Percentiles rank a stretch among this genome's conserved stretches.
Conservation (phyloP, 2,329 filamentous ascomycete genomes). For the Penicillium sp. region DNA sequence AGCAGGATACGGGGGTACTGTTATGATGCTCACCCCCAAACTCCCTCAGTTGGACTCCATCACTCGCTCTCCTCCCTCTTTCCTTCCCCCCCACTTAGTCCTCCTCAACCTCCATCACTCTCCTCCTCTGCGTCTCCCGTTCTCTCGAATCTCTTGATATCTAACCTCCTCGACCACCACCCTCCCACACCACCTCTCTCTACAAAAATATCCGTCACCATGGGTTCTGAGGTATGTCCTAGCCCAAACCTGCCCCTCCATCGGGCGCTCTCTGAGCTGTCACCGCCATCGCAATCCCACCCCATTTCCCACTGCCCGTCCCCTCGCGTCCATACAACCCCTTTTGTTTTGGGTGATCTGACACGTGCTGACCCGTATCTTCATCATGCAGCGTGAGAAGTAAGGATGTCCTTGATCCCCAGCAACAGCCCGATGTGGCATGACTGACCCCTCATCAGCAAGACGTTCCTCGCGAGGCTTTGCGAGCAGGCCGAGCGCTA, state of each 20-base stretch:
- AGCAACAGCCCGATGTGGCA: slow-evolving; percentile 14
- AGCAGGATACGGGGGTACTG: slow-evolving; percentile 7
- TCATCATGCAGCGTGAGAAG: slow-evolving; percentile 65
- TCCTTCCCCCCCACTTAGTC: slow-evolving; percentile 26
- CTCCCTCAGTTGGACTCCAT: slow-evolving; percentile 13
- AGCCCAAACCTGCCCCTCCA: slow-evolving; percentile 35
- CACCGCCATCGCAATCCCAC: slow-evolving; percentile 28
- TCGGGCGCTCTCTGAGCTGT: slow-evolving; percentile 36
- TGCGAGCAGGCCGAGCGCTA: slow-evolving; percentile 99
- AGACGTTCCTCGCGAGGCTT: slow-evolving; percentile 99
- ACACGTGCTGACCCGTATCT: slow-evolving; percentile 37
- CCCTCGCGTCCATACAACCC: slow-evolving; percentile 11
- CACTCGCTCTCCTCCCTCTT: slow-evolving; percentile 20
- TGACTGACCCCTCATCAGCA: slow-evolving; percentile 64
- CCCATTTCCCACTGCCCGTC: slow-evolving; percentile 18
- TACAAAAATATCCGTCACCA: slow-evolving; percentile 42
- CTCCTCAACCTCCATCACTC: slow-evolving; percentile 23
- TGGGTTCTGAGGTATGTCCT: slow-evolving; percentile 65
- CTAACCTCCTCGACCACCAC: slow-evolving; percentile 50
- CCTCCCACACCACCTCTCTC: slow-evolving; percentile 8
- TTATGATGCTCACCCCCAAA: slow-evolving; percentile 16
- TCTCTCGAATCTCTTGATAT: slow-evolving; percentile 21
- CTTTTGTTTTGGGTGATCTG: slow-evolving; percentile 35
- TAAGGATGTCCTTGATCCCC: slow-evolving; percentile 47
- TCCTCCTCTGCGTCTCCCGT: slow-evolving; percentile 23